Conservation (phyloP, 1,284 basidiomycete species). For the Rhodotorula sp. region DNA sequence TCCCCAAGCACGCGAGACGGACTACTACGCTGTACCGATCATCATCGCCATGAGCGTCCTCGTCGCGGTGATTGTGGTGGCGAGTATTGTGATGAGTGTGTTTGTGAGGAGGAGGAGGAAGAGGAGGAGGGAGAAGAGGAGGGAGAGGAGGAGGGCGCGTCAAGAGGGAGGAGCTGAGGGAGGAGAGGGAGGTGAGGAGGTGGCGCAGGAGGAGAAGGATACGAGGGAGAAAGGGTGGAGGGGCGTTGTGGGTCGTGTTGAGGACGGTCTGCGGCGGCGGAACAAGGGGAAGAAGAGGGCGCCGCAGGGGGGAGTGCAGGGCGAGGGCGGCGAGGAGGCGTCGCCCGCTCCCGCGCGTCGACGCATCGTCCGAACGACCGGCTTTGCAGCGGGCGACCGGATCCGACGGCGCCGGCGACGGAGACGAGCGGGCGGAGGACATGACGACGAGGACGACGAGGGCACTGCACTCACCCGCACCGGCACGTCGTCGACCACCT, state of each 20-base stretch:
- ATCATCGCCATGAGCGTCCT: constrained; percentile 37
- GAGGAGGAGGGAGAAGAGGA: constrained; percentile 9
- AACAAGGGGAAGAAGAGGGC: not conserved
- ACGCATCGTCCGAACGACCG: constrained; percentile 3
- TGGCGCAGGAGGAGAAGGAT: not conserved
- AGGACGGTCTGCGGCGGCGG: not conserved
- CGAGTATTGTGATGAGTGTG: constrained; percentile 27
- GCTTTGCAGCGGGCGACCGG: constrained; percentile 5
- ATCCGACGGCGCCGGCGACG: constrained; percentile 1
- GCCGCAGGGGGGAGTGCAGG: not conserved
- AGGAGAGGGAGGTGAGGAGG: not conserved
- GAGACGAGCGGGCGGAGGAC: not conserved
- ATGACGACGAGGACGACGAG: constrained; percentile 15
- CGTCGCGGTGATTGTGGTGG: constrained; percentile 33
- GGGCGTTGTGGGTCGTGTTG: not conserved
- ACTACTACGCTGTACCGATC: constrained; percentile 40
- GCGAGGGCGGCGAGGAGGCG: not conserved
- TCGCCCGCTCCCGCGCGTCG: not conserved
- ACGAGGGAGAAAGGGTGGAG: constrained; percentile 7
- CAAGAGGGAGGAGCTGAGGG: not conserved
- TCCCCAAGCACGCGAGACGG: constrained; percentile 26
- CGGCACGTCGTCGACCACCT: constrained; percentile 12
- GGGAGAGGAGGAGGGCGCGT: not conserved
- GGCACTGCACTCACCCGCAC: constrained; percentile 20
- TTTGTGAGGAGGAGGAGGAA: constrained; percentile 15